Conservation (phyloP, 2,329 filamentous ascomycete species). For the Aureobasidium namibiae region DNA sequence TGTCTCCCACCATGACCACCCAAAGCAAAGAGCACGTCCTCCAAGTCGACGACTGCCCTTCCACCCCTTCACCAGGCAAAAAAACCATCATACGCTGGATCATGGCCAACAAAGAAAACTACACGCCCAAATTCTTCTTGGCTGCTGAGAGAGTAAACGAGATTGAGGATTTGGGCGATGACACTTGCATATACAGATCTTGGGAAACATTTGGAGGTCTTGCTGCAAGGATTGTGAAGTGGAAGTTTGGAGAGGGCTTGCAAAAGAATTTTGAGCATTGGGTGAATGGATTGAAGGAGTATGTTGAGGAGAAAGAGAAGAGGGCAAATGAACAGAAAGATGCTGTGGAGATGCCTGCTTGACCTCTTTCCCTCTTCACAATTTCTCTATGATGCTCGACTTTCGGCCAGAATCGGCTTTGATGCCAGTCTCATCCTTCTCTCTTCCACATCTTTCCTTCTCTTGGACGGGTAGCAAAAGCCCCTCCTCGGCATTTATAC, state of each 20-base stretch:
- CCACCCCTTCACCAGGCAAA: conserved; percentile 10
- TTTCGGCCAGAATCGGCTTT: too few relatives aligned
- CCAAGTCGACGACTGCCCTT: conserved; percentile 24
- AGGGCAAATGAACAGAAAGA: not conserved
- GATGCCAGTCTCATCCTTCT: not conserved
- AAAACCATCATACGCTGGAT: conserved; percentile 26
- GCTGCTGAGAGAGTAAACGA: conserved; percentile 41
- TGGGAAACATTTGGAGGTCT: conserved; percentile 40
- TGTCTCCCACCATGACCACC: conserved; percentile 26
- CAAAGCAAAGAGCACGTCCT: conserved; percentile 28
- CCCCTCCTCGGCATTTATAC: not conserved
- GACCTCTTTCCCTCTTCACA: not conserved
- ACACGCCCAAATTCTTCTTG: conserved; percentile 28
- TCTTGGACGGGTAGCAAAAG: not conserved
- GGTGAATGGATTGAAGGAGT: conserved; percentile 34
- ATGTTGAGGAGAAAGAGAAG: conserved; percentile 27
- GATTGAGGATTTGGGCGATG: conserved; percentile 31
- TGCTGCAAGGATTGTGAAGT: conserved; percentile 33
- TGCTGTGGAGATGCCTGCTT: conserved; percentile 9
- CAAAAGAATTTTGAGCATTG: conserved; percentile 33
- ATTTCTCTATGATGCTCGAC: too few relatives aligned
- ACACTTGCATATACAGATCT: conserved; percentile 30
- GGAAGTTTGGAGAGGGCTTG: conserved; percentile 33
- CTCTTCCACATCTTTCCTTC: not conserved
- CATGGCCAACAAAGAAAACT: conserved; percentile 23